Evolutionary conservation across 495 filamentous ascomycete species (phyloP).

Genomic region (Aspergillus coremiiformis): DNA sequence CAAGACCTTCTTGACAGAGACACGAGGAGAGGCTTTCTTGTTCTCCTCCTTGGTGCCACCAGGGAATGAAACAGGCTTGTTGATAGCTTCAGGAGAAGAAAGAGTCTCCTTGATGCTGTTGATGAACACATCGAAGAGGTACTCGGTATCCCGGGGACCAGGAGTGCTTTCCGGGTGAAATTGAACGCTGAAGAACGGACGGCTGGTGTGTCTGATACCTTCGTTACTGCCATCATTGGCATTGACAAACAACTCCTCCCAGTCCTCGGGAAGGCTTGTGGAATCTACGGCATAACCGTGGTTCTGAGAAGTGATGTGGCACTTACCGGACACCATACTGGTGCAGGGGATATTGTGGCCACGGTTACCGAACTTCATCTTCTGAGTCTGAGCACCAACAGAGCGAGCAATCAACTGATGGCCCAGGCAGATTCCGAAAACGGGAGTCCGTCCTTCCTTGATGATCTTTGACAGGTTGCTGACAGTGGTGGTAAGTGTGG

Average conservation of each 20-base stretch:
- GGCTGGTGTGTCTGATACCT: constrained; percentile 78
- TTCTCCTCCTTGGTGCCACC: constrained; percentile 76
- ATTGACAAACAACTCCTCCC: constrained; percentile 93
- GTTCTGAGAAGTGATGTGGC: constrained; percentile 98
- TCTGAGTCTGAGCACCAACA: constrained; percentile 76
- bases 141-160: constrained; percentile 93
- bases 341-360: constrained; percentile 99
- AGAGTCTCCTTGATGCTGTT: constrained; percentile 64
- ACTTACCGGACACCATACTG: constrained; percentile 85
- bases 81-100: constrained; percentile 53
- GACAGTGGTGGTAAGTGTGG: constrained; percentile 68
- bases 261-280: constrained; percentile 61
- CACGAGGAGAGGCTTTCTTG: constrained; percentile 61
- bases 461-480: constrained; percentile 66
- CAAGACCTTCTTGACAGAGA: constrained; percentile 90
- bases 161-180: constrained; percentile 97
- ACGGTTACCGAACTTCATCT: constrained; percentile 99
- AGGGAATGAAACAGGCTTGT: constrained; percentile 70
- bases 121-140: constrained; percentile 94
- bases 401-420: constrained; percentile 91
- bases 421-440: constrained; percentile 95
- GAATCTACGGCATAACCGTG: constrained; percentile 92
- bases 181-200: constrained; percentile 95
- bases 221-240: constrained; percentile 98
- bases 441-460: constrained; percentile 66